phyloP scores from a whole-genome alignment of 1,139 yeast genomes.

The Scheffersomyces lignicola region DNA sequence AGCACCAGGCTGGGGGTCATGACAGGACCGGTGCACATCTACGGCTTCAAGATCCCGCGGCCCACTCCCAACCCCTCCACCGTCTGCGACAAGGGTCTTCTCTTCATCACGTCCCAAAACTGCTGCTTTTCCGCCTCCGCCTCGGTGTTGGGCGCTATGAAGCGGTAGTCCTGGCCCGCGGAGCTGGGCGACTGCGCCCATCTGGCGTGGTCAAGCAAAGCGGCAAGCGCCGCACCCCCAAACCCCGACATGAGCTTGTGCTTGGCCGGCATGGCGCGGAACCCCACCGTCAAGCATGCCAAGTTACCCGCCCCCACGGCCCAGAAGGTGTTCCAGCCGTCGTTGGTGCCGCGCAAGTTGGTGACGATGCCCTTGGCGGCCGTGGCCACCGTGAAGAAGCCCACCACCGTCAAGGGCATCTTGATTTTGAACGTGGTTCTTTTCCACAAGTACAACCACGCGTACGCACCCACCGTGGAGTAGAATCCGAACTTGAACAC shows the following conservation, averaged over 20 bases:
- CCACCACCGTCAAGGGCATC: constrained; percentile 41
- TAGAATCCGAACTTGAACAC: constrained; percentile 44
- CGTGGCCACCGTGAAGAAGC: constrained; percentile 45
- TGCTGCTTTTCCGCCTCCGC: constrained; percentile 54
- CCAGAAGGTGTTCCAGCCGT: constrained; percentile 52
- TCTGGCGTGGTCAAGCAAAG: constrained; percentile 39
- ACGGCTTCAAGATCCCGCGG: constrained; percentile 49
- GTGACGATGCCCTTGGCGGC: constrained; percentile 42
- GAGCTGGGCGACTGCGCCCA: constrained; percentile 47
- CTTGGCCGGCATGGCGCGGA: constrained; percentile 42
- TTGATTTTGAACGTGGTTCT: constrained; percentile 47
- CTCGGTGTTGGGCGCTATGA: constrained; percentile 35
- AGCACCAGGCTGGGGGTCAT: too few relatives aligned
- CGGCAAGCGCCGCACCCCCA: constrained; percentile 41
- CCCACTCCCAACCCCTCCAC: constrained; percentile 73
- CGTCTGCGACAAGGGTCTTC: constrained; percentile 83
- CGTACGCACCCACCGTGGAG: constrained; percentile 49
- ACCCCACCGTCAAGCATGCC: constrained; percentile 41
- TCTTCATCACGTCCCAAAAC: constrained; percentile 80
- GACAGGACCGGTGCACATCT: too few relatives aligned
- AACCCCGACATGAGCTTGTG: constrained; percentile 45
- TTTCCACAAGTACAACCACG: constrained; percentile 50
- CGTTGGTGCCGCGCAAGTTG: constrained; percentile 49
- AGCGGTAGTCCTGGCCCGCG: constrained; percentile 39
- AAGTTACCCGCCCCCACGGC: constrained; percentile 47